These are phyloP conservation scores for Colletotrichum sp. DNA, from an alignment of 2,329 filamentous ascomycete species.

Conservation along the genomic window DNA sequence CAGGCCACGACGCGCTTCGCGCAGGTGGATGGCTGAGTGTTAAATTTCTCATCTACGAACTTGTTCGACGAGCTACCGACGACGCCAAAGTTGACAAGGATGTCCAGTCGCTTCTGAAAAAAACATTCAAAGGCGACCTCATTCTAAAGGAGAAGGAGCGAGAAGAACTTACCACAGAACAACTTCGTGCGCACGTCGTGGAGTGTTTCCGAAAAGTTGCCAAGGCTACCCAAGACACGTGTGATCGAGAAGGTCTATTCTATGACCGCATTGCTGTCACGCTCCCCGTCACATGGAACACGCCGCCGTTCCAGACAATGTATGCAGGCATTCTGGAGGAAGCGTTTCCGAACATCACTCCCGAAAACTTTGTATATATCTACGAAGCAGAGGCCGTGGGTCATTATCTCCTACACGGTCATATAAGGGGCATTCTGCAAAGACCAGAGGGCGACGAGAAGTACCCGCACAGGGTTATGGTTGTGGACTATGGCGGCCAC, in stretches of 20 bases:
- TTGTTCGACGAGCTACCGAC: background rate
- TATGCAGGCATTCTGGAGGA: background rate
- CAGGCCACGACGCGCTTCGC: background rate
- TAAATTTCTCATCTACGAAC: background rate
- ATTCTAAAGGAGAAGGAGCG: background rate
- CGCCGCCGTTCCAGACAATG: background rate
- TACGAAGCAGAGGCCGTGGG: background rate
- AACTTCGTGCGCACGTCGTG: background rate
- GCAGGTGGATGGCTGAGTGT: background rate
- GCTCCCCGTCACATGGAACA: background rate
- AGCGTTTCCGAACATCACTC: background rate
- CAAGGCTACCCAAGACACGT: background rate
- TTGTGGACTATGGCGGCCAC: background rate
- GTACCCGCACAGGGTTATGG: rapidly evolving
- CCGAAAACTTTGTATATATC: background rate
- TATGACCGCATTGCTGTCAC: background rate
- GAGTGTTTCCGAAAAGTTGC: background rate
- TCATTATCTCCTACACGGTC: background rate
- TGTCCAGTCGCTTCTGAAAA: background rate
- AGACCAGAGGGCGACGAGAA: background rate
- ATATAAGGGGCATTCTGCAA: background rate
- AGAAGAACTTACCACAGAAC: background rate
- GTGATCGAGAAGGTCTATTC: background rate
- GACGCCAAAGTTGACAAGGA: background rate
- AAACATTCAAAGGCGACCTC: background rate